These are phyloP conservation scores for Vickermania spadyakhi DNA, from an alignment of 208 protist species.

Conservation along the genomic window DNA sequence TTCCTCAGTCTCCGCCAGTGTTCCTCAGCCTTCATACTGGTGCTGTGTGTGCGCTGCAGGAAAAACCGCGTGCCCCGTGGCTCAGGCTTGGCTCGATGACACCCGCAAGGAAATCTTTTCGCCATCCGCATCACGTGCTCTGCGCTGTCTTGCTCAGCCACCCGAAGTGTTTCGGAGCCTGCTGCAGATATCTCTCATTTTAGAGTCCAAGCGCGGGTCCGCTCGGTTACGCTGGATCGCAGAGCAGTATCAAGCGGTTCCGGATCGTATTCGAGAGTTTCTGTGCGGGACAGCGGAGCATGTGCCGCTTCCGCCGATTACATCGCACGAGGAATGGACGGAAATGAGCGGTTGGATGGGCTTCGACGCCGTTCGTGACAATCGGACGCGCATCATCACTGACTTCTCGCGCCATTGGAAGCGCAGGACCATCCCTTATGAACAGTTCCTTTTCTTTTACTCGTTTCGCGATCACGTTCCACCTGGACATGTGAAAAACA, in stretches of 20 bases:
- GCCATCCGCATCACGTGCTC: slow-evolving; percentile 12
- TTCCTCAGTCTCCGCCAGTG: too few relatives aligned
- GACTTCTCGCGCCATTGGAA: slow-evolving; percentile 83
- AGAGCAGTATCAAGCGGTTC: slow-evolving; percentile 43
- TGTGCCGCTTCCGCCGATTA: slow-evolving; percentile 55
- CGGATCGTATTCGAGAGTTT: slow-evolving; percentile 45
- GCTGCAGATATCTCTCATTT: slow-evolving; percentile 61
- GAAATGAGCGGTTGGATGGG: slow-evolving; percentile 44
- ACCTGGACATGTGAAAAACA: slow-evolving; percentile 42
- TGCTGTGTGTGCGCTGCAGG: slow-evolving; percentile 21
- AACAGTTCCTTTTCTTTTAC: slow-evolving; percentile 85
- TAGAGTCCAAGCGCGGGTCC: slow-evolving; percentile 73
- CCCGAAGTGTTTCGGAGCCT: slow-evolving; percentile 52
- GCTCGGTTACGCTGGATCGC: slow-evolving; percentile 63
- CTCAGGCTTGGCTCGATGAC: neutral
- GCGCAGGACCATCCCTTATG: slow-evolving; percentile 66
- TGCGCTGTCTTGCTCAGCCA: slow-evolving; percentile 50
- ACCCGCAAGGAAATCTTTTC: slow-evolving; percentile 1
- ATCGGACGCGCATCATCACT: slow-evolving; percentile 73
- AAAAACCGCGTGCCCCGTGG: neutral
- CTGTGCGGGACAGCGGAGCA: slow-evolving; percentile 82
- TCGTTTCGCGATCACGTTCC: slow-evolving; percentile 60
- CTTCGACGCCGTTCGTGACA: slow-evolving; percentile 84
- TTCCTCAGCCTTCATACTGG: slow-evolving; percentile 9
- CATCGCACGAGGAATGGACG: slow-evolving; percentile 72